Evolutionary conservation across 202 grass and related monocot genomes (phyloP).

Genomic region (Zizania palustris): DNA sequence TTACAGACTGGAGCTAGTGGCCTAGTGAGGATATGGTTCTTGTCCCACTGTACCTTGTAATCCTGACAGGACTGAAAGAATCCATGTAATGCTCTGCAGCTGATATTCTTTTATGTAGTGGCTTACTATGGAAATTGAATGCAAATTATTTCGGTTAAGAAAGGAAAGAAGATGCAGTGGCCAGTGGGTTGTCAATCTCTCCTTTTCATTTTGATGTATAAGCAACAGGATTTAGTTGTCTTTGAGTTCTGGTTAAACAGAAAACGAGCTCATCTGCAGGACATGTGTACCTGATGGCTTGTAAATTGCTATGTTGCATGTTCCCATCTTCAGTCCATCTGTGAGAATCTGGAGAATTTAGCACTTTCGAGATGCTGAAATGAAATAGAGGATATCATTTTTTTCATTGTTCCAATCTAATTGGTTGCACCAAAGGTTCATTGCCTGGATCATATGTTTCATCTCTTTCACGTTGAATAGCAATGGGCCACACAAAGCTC

Average conservation of each 20-base stretch:
- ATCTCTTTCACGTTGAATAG: too few species aligned
- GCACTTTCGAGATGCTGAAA: slow-evolving; percentile 14
- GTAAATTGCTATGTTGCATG: slow-evolving; percentile 4
- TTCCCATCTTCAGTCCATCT: neutral
- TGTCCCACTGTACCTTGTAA: slow-evolving; percentile 23
- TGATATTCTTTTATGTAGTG: slow-evolving; percentile 20
- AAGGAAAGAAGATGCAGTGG: slow-evolving; percentile 8
- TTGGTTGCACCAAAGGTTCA: too few species aligned
- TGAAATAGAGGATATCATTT: neutral
- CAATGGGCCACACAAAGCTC: too few species aligned
- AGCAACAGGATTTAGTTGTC: neutral
- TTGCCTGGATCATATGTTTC: too few species aligned
- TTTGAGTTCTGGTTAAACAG: slow-evolving; percentile 26
- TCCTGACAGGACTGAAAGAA: slow-evolving; percentile 4
- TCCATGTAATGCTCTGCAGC: slow-evolving; percentile 4
- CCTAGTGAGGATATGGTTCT: slow-evolving; percentile 17
- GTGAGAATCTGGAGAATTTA: slow-evolving; percentile 14
- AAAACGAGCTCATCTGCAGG: neutral
- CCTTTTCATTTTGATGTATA: neutral
- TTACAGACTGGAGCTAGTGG: neutral
- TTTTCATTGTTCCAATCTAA: too few species aligned
- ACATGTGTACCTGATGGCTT: neutral
- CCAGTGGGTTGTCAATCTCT: neutral
- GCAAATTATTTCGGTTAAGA: slow-evolving; percentile 6
- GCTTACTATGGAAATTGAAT: slow-evolving; percentile 26